Conservation (phyloP, 2,329 filamentous ascomycete genomes). For the Hypoxylon sp. region DNA sequence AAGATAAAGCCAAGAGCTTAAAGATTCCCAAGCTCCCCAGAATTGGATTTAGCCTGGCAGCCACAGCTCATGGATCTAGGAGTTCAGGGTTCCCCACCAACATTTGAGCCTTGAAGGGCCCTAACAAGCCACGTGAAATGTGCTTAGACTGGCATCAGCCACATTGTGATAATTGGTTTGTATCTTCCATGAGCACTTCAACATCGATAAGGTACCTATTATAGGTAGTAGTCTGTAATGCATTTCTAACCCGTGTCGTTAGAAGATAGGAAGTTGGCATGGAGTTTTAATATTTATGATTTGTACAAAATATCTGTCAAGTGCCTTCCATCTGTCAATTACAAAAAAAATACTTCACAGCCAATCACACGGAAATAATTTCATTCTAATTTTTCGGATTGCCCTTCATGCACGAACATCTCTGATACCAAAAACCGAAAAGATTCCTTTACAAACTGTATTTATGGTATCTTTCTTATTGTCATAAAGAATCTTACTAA, state of each 20-base stretch:
- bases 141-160: slow-evolving; percentile 13
- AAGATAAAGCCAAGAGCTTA: slow-evolving; percentile 3
- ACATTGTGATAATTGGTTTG: slow-evolving; percentile 5
- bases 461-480: no score
- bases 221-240: no score
- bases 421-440: no score
- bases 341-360: no score
- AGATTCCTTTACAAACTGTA: no score
- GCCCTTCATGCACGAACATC: no score
- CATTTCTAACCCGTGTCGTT: neutral
- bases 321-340: slow-evolving; percentile 7
- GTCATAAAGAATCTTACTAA: no score
- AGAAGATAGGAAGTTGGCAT: slow-evolving; percentile 2
- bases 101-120: neutral
- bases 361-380: no score
- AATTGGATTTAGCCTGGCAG: slow-evolving; percentile 23
- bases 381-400: no score
- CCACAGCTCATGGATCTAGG: slow-evolving; percentile 1
- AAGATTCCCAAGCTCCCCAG: slow-evolving; percentile 6
- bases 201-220: no score
- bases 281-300: neutral
- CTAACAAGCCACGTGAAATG: neutral
- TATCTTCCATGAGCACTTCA: no score
- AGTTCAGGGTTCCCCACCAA: slow-evolving; percentile 14
- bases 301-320: slow-evolving; percentile 3